phyloP scores from a whole-genome alignment of 352 stramenopile species.

The Achlya hypogyna region DNA sequence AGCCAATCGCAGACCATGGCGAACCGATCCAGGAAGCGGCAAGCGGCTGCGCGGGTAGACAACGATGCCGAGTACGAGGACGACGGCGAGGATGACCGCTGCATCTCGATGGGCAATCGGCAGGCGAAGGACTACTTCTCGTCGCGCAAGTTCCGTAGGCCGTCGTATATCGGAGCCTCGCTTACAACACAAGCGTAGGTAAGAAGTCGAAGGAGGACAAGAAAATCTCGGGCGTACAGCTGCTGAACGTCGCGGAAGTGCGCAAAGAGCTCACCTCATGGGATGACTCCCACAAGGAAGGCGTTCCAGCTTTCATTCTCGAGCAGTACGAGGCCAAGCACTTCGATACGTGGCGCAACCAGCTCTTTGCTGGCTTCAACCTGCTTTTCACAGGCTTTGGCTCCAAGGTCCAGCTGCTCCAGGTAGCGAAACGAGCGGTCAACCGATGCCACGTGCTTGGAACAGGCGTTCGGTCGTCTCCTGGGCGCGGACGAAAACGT shows the following conservation, averaged over 20 bases:
- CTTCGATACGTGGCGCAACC: conserved; percentile 35
- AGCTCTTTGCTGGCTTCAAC: conserved; percentile 40
- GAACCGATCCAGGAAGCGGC: neutral
- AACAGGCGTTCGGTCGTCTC: conserved; percentile 33
- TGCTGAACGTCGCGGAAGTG: conserved; percentile 4
- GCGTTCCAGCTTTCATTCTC: neutral
- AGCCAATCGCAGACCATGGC: neutral
- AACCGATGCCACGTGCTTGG: neutral
- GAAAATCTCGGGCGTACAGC: conserved; percentile 5
- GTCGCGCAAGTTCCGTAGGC: conserved; percentile 14
- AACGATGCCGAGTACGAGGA: neutral
- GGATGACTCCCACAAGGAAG: neutral
- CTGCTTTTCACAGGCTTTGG: conserved; percentile 44
- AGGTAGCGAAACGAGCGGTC: conserved; percentile 31
- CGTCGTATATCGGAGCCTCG: neutral
- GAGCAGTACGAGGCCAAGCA: neutral
- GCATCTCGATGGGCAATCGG: conserved; percentile 15
- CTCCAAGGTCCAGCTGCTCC: conserved; percentile 42
- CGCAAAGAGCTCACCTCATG: neutral
- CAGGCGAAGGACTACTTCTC: conserved; percentile 21
- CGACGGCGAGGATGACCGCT: neutral
- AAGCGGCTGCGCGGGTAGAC: neutral
- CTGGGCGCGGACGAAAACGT: conserved; percentile 30
- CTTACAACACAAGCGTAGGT: neutral
- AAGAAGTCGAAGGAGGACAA: conserved; percentile 18